phyloP scores from a whole-genome alignment of 352 stramenopile species.

The Phytophthora cajani region DNA sequence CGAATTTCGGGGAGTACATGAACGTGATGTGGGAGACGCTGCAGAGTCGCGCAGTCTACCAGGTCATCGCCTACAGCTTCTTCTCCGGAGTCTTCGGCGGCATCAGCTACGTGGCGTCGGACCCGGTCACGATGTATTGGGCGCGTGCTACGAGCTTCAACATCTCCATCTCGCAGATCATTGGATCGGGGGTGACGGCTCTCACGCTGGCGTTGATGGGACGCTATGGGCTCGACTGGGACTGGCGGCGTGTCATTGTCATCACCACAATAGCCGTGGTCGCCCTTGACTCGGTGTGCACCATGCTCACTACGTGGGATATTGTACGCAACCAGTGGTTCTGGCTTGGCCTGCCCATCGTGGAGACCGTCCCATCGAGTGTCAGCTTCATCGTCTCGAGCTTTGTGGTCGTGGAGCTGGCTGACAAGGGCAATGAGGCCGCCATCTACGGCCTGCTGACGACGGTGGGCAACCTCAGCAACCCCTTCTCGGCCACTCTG shows the following conservation, averaged over 20 bases:
- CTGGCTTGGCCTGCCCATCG: constrained; percentile 44
- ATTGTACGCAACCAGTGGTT: constrained; percentile 54
- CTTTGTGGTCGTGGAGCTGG: constrained; percentile 58
- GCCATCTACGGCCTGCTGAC: constrained; percentile 52
- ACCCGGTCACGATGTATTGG: constrained; percentile 49
- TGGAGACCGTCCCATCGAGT: constrained; percentile 40
- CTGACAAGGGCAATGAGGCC: constrained; percentile 52
- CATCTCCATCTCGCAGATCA: constrained; percentile 40
- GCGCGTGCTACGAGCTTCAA: constrained; percentile 47
- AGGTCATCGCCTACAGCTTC: constrained; percentile 49
- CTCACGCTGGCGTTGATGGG: constrained; percentile 37
- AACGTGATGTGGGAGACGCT: constrained; percentile 30
- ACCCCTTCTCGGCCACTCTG: constrained; percentile 47
- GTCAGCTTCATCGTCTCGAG: constrained; percentile 52
- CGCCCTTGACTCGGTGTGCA: constrained; percentile 37
- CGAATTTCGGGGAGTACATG: constrained; percentile 38
- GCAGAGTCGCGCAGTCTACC: constrained; percentile 45
- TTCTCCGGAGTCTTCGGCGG: constrained; percentile 39
- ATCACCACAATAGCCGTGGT: constrained; percentile 38
- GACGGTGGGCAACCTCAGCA: constrained; percentile 47
- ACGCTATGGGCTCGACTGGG: constrained; percentile 44
- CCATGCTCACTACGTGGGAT: constrained; percentile 43
- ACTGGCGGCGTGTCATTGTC: constrained; percentile 42
- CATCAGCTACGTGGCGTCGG: constrained; percentile 39
- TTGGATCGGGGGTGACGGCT: constrained; percentile 38